Evolutionary conservation across 805 yeast genomes (phyloP).

Genomic region (Pichia gijzeniarum): DNA sequence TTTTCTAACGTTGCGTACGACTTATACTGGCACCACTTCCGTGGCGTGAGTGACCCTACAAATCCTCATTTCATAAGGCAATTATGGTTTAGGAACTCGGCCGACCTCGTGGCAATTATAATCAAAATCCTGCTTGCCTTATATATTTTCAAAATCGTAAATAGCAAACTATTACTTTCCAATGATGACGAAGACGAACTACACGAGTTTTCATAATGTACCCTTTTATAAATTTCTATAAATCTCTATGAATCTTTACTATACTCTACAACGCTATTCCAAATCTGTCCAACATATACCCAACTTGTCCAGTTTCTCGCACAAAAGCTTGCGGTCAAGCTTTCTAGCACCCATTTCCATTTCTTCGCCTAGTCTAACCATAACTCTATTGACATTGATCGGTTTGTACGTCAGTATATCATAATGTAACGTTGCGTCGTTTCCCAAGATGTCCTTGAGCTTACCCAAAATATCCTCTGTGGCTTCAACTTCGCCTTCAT

Average conservation of each 20-base stretch:
- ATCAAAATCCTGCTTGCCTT: conserved; percentile 16
- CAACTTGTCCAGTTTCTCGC: conserved; percentile 24
- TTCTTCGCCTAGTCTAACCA: conserved; percentile 12
- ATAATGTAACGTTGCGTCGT: conserved; percentile 13
- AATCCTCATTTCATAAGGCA: conserved; percentile 1
- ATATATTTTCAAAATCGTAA: conserved; percentile 18
- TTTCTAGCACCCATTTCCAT: conserved; percentile 1
- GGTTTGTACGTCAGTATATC: conserved; percentile 24
- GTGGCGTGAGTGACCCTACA: neutral
- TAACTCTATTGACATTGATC: conserved; percentile 17
- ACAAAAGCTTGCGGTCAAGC: conserved; percentile 18
- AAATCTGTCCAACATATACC: conserved; percentile 24
- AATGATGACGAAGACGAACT: conserved; percentile 24
- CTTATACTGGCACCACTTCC: conserved; percentile 8
- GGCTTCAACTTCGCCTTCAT: conserved; percentile 1
- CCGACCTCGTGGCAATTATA: conserved; percentile 15
- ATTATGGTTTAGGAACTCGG: neutral
- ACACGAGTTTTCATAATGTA: conserved; percentile 23
- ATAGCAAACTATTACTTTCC: conserved; percentile 18
- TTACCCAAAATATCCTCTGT: conserved; percentile 14
- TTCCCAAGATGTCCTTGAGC: conserved; percentile 16
- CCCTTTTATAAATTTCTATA: neutral
- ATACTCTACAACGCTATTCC: conserved; percentile 17
- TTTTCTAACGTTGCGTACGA: conserved; percentile 3
- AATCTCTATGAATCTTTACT: neutral